phyloP scores from a whole-genome alignment of 1,139 yeast species.

The Scheffersomyces lignicola region DNA sequence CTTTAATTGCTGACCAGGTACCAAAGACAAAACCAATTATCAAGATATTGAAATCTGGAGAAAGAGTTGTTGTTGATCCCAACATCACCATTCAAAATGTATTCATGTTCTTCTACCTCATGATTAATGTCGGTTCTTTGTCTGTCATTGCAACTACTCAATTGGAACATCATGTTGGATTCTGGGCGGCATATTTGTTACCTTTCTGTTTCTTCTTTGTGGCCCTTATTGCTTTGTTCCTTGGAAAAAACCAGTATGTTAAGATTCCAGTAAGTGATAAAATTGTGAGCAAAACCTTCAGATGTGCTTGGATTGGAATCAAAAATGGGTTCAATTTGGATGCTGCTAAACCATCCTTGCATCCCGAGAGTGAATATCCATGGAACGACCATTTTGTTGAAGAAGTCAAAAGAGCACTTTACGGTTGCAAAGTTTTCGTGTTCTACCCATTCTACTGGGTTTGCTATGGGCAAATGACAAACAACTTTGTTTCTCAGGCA shows the following conservation, averaged over 20 bases:
- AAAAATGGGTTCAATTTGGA: conserved; percentile 52
- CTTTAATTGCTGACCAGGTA: conserved; percentile 74
- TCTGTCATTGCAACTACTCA: conserved; percentile 43
- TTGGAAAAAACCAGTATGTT: conserved; percentile 58
- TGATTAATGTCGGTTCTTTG: conserved; percentile 41
- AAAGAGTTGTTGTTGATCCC: conserved; percentile 38
- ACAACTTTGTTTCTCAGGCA: conserved; percentile 63
- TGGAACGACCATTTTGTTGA: conserved; percentile 65
- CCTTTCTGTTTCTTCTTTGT: conserved; percentile 68
- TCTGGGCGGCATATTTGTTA: conserved; percentile 48
- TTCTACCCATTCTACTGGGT: conserved; percentile 67
- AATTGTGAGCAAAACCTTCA: conserved; percentile 57
- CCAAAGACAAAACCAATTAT: conserved; percentile 39
- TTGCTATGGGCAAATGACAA: conserved; percentile 63
- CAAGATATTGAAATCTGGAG: conserved; percentile 34
- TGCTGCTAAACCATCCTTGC: conserved; percentile 54
- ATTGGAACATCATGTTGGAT: conserved; percentile 34
- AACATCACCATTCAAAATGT: conserved; percentile 41
- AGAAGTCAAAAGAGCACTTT: conserved; percentile 55
- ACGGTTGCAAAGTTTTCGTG: conserved; percentile 61
- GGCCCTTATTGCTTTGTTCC: conserved; percentile 52
- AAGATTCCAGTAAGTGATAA: conserved; percentile 63
- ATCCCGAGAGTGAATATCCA: conserved; percentile 43
- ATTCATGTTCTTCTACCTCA: conserved; percentile 41
- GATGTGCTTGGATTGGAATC: conserved; percentile 43